Percentiles rank a stretch among this genome's conserved stretches.
phyloP scores from a whole-genome alignment of 495 filamentous ascomycete species.

The Aspergillus leporis region DNA sequence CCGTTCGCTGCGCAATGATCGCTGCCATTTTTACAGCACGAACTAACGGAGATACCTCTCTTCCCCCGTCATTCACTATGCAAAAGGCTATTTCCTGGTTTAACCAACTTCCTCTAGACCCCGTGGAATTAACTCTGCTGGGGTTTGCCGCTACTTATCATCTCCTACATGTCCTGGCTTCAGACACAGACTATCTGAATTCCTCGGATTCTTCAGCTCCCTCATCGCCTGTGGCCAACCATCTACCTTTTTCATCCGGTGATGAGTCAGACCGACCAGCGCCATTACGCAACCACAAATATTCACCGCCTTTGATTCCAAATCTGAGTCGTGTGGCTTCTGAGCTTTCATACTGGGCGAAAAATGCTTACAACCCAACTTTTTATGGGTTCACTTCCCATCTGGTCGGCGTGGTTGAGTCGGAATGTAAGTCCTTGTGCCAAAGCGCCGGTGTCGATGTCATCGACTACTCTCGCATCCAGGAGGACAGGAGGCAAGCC shows the following conservation, averaged over 20 bases:
- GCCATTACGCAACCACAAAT: slow-evolving; percentile 11
- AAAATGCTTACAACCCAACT: slow-evolving; percentile 48
- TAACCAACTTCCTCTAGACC: slow-evolving; percentile 46
- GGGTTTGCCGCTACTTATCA: slow-evolving; percentile 76
- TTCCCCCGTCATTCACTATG: slow-evolving; percentile 41
- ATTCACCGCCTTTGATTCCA: slow-evolving; percentile 32
- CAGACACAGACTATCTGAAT: slow-evolving; percentile 52
- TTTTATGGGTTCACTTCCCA: slow-evolving; percentile 46
- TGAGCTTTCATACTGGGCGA: slow-evolving; percentile 49
- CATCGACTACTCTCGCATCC: slow-evolving; percentile 32
- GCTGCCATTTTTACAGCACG: slow-evolving; percentile 60
- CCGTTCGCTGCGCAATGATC: slow-evolving; percentile 80
- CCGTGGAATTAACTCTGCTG: slow-evolving; percentile 64
- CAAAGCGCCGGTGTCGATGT: slow-evolving; percentile 40
- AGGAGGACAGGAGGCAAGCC: slow-evolving; percentile 19
- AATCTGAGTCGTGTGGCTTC: slow-evolving; percentile 44
- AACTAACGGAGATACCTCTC: slow-evolving; percentile 32
- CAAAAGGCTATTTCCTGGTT: slow-evolving; percentile 47
- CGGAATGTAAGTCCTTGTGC: slow-evolving; percentile 42
- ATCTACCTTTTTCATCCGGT: slow-evolving; percentile 23
- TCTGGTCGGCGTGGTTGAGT: slow-evolving; percentile 41
- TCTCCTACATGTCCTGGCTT: slow-evolving; percentile 59
- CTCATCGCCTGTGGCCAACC: slow-evolving; percentile 19
- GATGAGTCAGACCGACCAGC: slow-evolving; percentile 36
- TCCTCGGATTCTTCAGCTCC: slow-evolving; percentile 39